Percentiles rank a stretch among this genome's conserved stretches.
These are phyloP conservation scores for Phyllosticta citrichinensis DNA, from an alignment of 2,329 filamentous ascomycete species.

Conservation along the genomic window DNA sequence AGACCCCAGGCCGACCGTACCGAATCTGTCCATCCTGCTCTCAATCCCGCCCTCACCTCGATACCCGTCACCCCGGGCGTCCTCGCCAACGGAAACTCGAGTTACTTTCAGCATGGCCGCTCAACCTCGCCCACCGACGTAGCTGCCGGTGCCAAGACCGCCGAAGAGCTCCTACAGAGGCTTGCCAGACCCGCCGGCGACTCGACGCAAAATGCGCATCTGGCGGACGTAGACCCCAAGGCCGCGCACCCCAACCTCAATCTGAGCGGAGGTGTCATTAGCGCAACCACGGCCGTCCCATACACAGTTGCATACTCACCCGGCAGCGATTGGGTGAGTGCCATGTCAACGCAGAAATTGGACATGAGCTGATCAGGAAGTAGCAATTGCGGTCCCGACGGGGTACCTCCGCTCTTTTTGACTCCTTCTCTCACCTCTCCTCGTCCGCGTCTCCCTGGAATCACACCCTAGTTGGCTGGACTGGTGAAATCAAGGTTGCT, in stretches of 20 bases:
- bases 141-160: slow-evolving; percentile 35
- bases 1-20: slow-evolving; percentile 14
- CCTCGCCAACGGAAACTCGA: slow-evolving; percentile 25
- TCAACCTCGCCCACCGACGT: slow-evolving; percentile 30
- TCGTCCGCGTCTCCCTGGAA: slow-evolving; percentile 80
- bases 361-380: not conserved
- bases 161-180: slow-evolving; percentile 43
- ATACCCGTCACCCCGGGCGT: slow-evolving; percentile 36
- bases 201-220: slow-evolving; percentile 27
- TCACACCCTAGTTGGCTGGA: slow-evolving; percentile 90
- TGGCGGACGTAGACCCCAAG: slow-evolving; percentile 43
- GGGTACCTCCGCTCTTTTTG: slow-evolving; percentile 85
- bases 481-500: slow-evolving; percentile 54
- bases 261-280: slow-evolving; percentile 53
- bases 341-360: not conserved
- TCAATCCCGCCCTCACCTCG: slow-evolving; percentile 26
- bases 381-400: slow-evolving; percentile 68
- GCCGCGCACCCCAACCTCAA: slow-evolving; percentile 47
- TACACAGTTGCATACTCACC: slow-evolving; percentile 46
- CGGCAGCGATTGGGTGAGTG: slow-evolving; percentile 46
- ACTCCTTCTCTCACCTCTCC: slow-evolving; percentile 79
- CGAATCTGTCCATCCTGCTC: slow-evolving; percentile 28
- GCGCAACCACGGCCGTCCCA: slow-evolving; percentile 53
- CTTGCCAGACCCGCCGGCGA: slow-evolving; percentile 35
- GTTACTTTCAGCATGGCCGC: slow-evolving; percentile 25